Evolutionary conservation across 1,284 basidiomycete genomes (phyloP).

Genomic region (Ceratobasidium sp.): DNA sequence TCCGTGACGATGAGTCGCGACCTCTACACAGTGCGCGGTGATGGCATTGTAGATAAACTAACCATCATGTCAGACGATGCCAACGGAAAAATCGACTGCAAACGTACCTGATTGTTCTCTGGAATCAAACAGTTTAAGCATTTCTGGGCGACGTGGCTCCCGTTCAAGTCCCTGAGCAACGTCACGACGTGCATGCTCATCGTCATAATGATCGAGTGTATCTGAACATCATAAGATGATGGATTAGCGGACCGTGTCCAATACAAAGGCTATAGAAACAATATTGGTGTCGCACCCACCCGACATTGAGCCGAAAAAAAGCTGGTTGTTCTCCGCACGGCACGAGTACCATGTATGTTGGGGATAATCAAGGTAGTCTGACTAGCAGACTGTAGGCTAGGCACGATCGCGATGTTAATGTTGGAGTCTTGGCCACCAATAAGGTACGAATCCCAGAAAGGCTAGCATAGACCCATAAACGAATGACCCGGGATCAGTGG

Average conservation of each 20-base stretch:
- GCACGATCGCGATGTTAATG: too few relatives aligned
- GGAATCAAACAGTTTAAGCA: conserved; percentile 97
- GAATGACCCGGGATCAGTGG: conserved; percentile 68
- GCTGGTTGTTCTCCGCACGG: conserved; percentile 99
- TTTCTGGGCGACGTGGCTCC: conserved; percentile 99
- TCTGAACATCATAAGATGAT: conserved; percentile 76
- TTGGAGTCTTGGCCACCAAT: too few relatives aligned
- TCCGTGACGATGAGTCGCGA: conserved; percentile 98
- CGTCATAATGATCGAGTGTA: conserved; percentile 96
- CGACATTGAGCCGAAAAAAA: conserved; percentile 95
- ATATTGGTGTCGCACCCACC: conserved; percentile 63
- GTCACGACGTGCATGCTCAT: conserved; percentile 98
- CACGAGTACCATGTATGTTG: conserved; percentile 99
- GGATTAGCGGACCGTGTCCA: conserved; percentile 33
- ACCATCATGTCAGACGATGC: neutral
- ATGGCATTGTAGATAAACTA: conserved; percentile 99
- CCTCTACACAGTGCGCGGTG: conserved; percentile 98
- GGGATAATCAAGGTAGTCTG: conserved; percentile 97
- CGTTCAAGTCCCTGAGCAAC: conserved; percentile 99
- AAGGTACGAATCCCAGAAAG: too few relatives aligned
- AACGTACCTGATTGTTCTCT: conserved; percentile 91
- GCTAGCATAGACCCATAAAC: conserved; percentile 40
- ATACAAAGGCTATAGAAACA: conserved; percentile 36
- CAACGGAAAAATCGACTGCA: conserved; percentile 8
- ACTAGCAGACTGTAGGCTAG: too few relatives aligned